Base-by-base conservation (phyloP, 2,329 filamentous ascomycete species). In the Leptographium radiaticola region DNA sequence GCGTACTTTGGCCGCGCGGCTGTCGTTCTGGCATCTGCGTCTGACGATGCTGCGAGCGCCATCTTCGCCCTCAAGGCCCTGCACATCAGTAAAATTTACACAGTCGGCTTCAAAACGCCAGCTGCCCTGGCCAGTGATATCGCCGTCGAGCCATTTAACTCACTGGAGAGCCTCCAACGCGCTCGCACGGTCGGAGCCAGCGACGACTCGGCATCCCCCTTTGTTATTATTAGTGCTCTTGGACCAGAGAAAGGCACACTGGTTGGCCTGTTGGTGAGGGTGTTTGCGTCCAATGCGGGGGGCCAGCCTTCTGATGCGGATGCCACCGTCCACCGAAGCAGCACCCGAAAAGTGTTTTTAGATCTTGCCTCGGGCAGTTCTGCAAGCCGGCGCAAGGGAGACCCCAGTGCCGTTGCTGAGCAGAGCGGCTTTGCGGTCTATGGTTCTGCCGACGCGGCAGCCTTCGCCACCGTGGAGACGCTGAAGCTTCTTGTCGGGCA, bases 391-490 rank as follows among this genome's bases (percentile, higher is more conserved):
- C 75, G 83, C 53, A 86, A 83, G 60, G 78, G 77, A 6, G 76
- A 91, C 64, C 84, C 86, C 1, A 72, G 84, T 33, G 72, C 77
- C 7, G 78, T 89, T 20, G 88, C 88, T 1, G 79, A 83, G 61
- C 78, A 82, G 62, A 82, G 81, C 54, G 88, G 88, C 0, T 94
- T 89, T 75, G 84, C 83, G 30, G 82, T 86, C 8, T 93, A 91
- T 64, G 86, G 85, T 1, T 80, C 84, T 18, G 85, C 84, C 30
- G 87, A 94, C 66, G 85, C 89, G 36, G 84, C 83, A 54, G 87
- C 87, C 0, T 93, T 89, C 71, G 90, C 86, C 25, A 90, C 86
- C 2, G 87, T 91, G 6, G 86, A 93, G 69, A 91, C 83, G 49
- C 69, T 93, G 53, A 75, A 87, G 59, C 67, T 90, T 56, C 74